phyloP scores from a whole-genome alignment of 108 stramenopile genomes.

The Nitzschia putrida region DNA sequence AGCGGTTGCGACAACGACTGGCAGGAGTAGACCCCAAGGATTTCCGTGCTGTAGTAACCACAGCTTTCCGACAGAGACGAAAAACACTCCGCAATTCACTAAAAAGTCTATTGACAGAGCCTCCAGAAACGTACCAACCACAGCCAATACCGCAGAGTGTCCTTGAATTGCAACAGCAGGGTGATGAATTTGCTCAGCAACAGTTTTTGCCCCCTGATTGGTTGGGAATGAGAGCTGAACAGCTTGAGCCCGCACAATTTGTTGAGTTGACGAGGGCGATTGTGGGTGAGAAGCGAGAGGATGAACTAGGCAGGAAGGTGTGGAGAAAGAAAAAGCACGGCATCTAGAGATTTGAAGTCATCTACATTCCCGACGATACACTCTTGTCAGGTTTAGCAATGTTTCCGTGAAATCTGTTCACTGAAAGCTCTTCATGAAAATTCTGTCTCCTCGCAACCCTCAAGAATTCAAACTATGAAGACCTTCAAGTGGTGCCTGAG shows the following conservation, averaged over 20 bases:
- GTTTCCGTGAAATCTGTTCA: too few species aligned
- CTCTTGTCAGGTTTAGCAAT: too few species aligned
- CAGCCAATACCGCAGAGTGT: constrained; percentile 61
- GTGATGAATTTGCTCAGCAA: constrained; percentile 69
- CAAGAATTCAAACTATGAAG: too few species aligned
- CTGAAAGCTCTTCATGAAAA: too few species aligned
- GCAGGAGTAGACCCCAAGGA: constrained; percentile 79
- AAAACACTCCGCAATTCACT: constrained; percentile 93
- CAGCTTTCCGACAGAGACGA: constrained; percentile 92
- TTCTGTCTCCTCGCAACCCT: too few species aligned
- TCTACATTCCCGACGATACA: too few species aligned
- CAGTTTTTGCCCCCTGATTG: constrained; percentile 83
- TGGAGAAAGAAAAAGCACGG: constrained; percentile 93
- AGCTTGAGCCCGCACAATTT: constrained; percentile 91
- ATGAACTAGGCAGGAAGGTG: constrained; percentile 77
- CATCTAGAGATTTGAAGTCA: too few species aligned
- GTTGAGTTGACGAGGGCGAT: constrained; percentile 87
- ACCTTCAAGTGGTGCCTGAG: too few species aligned
- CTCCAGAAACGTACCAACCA: constrained; percentile 48
- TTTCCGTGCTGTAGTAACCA: constrained; percentile 82
- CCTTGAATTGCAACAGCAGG: constrained; percentile 40
- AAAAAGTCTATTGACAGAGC: constrained; percentile 65
- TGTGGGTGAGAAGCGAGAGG: constrained; percentile 48
- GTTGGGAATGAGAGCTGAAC: constrained; percentile 88
- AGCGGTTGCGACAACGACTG: constrained; percentile 52